These are phyloP conservation scores for Naganishia onofrii DNA, from an alignment of 768 basidiomycete genomes.

Conservation along the genomic window DNA sequence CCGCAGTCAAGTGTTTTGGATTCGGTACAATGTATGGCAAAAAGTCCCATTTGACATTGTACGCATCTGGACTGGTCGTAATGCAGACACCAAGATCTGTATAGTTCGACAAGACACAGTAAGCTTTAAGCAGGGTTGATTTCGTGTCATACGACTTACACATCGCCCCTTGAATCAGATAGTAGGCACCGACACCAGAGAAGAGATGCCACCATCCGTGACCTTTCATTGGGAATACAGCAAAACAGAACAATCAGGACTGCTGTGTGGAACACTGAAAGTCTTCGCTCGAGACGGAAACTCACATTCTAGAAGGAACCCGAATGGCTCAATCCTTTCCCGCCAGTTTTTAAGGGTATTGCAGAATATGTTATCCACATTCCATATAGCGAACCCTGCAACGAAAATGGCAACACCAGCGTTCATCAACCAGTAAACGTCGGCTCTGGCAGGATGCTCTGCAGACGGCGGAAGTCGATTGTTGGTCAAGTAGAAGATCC, in stretches of 20 bases:
- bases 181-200: conserved; percentile 44
- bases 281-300: not conserved
- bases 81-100: conserved; percentile 22
- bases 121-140: not conserved
- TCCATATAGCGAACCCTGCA: conserved; percentile 72
- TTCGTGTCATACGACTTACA: conserved; percentile 35
- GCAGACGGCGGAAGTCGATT: conserved; percentile 52
- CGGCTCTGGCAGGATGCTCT: conserved; percentile 53
- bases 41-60: conserved; percentile 10
- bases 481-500: conserved; percentile 59
- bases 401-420: conserved; percentile 62
- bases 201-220: conserved; percentile 46
- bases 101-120: not conserved
- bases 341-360: conserved; percentile 41
- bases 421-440: conserved; percentile 53
- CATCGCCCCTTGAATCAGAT: conserved; percentile 42
- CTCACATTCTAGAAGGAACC: conserved; percentile 44
- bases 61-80: conserved; percentile 20
- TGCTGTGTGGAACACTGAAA: too few species aligned
- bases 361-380: conserved; percentile 76
- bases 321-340: conserved; percentile 34
- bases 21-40: conserved; percentile 11
- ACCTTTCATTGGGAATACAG: conserved; percentile 39
- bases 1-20: not conserved
- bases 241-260: not conserved